A percentile compares a stretch with the other conserved stretches of the same genome.
Evolutionary conservation across 768 basidiomycete genomes (phyloP).

Genomic region (Phanerodontia chrysosporium): DNA sequence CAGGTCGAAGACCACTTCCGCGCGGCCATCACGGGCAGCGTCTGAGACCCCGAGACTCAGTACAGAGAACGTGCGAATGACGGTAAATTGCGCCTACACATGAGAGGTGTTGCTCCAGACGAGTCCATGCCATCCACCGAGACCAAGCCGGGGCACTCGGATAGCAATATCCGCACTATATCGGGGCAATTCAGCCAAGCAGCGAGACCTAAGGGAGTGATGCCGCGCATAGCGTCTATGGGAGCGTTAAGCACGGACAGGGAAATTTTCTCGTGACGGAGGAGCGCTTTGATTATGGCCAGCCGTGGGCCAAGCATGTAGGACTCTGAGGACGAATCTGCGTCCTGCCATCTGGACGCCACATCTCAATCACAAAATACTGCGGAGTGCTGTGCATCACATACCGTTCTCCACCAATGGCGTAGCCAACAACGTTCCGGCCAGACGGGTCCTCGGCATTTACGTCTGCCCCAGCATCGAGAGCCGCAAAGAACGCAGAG

Average conservation of each 20-base stretch:
- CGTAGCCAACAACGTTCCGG: constrained; percentile 61
- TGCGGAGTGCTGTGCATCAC: neutral
- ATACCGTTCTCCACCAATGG: constrained; percentile 69
- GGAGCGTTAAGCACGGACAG: constrained; percentile 74
- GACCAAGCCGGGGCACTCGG: constrained; percentile 55
- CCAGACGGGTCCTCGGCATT: constrained; percentile 61
- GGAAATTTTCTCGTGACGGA: constrained; percentile 54
- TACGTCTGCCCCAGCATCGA: constrained; percentile 61
- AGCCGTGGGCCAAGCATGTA: constrained; percentile 57
- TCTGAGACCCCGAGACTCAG: constrained; percentile 38
- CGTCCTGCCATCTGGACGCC: constrained; percentile 54
- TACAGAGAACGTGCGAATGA: neutral
- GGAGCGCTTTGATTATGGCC: constrained; percentile 50
- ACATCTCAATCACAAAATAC: constrained; percentile 7
- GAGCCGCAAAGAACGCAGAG: constrained; percentile 46
- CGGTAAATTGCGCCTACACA: constrained; percentile 55
- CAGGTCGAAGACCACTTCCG: constrained; percentile 62
- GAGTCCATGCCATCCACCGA: constrained; percentile 72
- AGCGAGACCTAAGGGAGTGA: constrained; percentile 74
- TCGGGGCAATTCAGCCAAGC: constrained; percentile 69
- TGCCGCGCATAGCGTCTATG: constrained; percentile 62
- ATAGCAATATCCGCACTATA: constrained; percentile 60
- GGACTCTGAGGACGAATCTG: constrained; percentile 69
- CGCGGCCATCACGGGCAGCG: constrained; percentile 68
- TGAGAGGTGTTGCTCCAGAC: constrained; percentile 74